Base-by-base conservation (phyloP, 169 alveolate species). In the Plasmodium adleri region DNA sequence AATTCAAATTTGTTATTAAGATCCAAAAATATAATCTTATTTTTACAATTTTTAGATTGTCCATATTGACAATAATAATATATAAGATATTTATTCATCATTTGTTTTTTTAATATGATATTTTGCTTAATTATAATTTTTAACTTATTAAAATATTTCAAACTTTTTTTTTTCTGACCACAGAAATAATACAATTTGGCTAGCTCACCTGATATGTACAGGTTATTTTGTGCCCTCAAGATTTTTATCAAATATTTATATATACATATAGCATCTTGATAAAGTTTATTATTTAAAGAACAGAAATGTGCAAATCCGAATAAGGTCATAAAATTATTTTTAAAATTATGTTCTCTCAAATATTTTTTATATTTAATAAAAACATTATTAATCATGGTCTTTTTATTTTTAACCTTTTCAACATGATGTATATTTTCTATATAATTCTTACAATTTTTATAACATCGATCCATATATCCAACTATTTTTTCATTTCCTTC, bases 261-360 rank as follows among this genome's bases (percentile, higher is more conserved):
- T 3, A 58, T 20, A 32, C 52, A 24, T 63, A 76, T 76, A 56
- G 89, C 17, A 64, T 76, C 66, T 58, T 63, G 63, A 58, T 76
- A 66, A 15, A 26, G 50, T 15, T 10, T 26, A 62, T 13, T 22
- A 49, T 76, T 76, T 9, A 76, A 72, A 12, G 89, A 76, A 43
- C 89, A 76, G 66, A 64, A 76, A 68, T 76, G 89, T 3, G 89
- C 89, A 68, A 63, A 76, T 17, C 78, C 89, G 59, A 76, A 76
- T 64, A 76, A 52, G 8, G 89, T 45, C 89, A 76, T 54, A 22
- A 76, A 10, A 10, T 64, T 76, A 50, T 68, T 76, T 76, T 50
- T 76, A 39, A 76, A 76, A 15, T 50, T 76, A 22, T 76, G 26
- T 59, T 45, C 66, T 64, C 52, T 62, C 32, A 49, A 26, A 72